Evolutionary conservation across 2,329 filamentous ascomycete genomes (phyloP).

Genomic region (Aspergillus quadrilineatus): DNA sequence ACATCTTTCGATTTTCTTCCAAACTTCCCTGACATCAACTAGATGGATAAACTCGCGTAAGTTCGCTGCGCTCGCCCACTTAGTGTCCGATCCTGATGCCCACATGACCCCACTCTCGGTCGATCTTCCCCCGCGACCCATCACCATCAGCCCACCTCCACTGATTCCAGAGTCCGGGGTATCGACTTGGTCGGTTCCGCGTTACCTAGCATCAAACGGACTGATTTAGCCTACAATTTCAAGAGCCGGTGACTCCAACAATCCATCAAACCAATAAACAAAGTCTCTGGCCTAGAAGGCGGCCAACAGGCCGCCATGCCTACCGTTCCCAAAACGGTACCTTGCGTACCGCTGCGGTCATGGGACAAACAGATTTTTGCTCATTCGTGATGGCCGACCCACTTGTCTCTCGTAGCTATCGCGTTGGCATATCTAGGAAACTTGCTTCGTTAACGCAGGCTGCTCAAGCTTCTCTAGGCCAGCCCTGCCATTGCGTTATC

Average conservation of each 20-base stretch:
- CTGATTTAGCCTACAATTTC: neutral
- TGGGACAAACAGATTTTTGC: neutral
- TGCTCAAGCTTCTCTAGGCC: neutral
- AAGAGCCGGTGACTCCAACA: neutral
- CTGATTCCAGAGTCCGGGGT: neutral
- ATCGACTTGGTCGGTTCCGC: neutral
- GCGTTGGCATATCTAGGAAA: neutral
- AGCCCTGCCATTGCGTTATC: neutral
- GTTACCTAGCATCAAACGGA: conserved; percentile 3
- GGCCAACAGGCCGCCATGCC: neutral
- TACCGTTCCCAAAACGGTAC: neutral
- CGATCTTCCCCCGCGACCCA: neutral
- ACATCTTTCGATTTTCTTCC: neutral
- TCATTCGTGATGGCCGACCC: neutral
- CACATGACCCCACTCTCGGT: conserved; percentile 16
- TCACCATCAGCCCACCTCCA: neutral
- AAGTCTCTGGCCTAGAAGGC: neutral
- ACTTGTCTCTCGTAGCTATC: neutral
- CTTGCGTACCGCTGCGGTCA: neutral
- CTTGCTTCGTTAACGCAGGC: neutral
- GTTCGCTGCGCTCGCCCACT: conserved; percentile 14
- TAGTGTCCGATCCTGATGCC: conserved; percentile 15
- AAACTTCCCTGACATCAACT: conserved; percentile 2
- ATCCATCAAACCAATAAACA: neutral
- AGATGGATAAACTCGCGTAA: conserved; percentile 14